Evolutionary conservation across 108 stramenopile species (phyloP), one percentile per base, ranked within the genome.

Genomic region (Cafeteria roenbergensis): DNA sequence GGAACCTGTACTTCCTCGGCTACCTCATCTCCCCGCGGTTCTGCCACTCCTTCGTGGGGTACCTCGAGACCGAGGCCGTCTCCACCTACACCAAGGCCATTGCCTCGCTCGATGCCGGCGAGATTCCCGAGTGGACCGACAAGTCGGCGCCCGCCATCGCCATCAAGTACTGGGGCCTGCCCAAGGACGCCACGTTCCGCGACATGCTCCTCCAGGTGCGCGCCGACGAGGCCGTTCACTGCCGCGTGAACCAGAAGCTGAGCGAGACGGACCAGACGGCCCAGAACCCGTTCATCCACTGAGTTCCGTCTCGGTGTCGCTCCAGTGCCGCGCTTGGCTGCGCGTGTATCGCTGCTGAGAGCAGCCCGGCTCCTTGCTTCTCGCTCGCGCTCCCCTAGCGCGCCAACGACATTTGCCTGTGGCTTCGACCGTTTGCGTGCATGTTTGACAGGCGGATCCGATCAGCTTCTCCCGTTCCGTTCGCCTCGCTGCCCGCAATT

Each of bases 41-140:
- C 62, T 90, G 89, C 76, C 96, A 97, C 73, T 90, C 91, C 55
- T 90, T 94, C 67, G 91, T 97, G 17, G 93, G 93, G 25, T 94
- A 97, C 73, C 80, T 95, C 55, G 96, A 97, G 68, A 91, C 91
- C 70, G 90, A 89, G 64, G 91, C 89, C 14, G 83, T 82, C 65
- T 35, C 67, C 27, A 92, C 91, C 3, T 91, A 91, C 77, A 89
- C 87, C 28, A 88, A 87, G 75, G 91, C 90, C 52, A 78, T 98
- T 62, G 62, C 84, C 50, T 86, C 81, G 25, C 85, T 90, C 57
- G 91, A 95, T 50, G 65, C 69, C 48, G 56, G 90, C 87, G 53
- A 26, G 26, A 72, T 77, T 31, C 81, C 87, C 3, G 79, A 81
- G 31, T 90, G 89, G 31, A 77, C 67, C 27, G 86, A 93, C 51